These are phyloP conservation scores for Bacidia rubella DNA, from an alignment of 495 filamentous ascomycete genomes.

Conservation along the genomic window DNA sequence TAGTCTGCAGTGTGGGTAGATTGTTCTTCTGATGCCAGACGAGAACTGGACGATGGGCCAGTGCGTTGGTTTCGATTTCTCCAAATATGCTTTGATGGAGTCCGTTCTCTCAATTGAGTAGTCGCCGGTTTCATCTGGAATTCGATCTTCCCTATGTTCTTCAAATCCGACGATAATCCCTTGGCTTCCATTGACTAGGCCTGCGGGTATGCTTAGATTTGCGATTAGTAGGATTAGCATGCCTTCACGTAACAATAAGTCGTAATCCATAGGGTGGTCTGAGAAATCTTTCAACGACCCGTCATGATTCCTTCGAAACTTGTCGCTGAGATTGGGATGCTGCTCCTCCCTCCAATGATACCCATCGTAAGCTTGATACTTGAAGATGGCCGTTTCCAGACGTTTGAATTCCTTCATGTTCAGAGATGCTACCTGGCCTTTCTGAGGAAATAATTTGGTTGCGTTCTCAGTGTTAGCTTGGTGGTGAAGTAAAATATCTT, in stretches of 20 bases:
- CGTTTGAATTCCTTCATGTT: constrained; percentile 27
- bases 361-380: constrained; percentile 18
- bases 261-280: background rate
- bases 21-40: constrained; percentile 20
- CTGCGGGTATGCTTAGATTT: constrained; percentile 25
- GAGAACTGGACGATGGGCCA: constrained; percentile 18
- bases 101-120: constrained; percentile 12
- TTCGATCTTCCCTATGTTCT: constrained; percentile 4
- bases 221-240: constrained; percentile 34
- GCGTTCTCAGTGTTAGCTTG: constrained; percentile 28
- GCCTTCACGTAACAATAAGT: constrained; percentile 26
- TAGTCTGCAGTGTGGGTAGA: constrained; percentile 35
- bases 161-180: constrained; percentile 32
- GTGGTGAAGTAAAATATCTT: constrained; percentile 33
- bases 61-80: background rate
- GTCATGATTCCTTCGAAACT: constrained; percentile 10
- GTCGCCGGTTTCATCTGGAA: constrained; percentile 9
- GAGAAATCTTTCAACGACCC: background rate
- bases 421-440: constrained; percentile 25
- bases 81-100: background rate
- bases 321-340: constrained; percentile 12
- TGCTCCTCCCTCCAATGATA: constrained; percentile 13
- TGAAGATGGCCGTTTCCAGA: constrained; percentile 16
- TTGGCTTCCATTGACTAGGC: constrained; percentile 39
- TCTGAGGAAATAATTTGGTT: constrained; percentile 32